A percentile compares a stretch with the other conserved stretches of the same genome.
Evolutionary conservation across 805 yeast species (phyloP).

Genomic region (Monosporozyma yasuniensis): DNA sequence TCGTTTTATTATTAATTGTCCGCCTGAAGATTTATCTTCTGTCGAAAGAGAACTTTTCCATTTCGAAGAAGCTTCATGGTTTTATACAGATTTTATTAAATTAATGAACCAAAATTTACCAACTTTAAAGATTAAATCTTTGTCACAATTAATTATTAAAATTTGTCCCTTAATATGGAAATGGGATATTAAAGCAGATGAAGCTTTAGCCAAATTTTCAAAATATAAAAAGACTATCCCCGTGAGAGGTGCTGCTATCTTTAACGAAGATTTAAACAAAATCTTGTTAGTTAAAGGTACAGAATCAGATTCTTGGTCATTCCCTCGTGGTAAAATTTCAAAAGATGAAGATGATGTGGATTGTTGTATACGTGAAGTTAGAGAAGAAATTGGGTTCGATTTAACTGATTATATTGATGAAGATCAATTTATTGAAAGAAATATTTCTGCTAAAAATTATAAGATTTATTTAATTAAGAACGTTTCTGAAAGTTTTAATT

Average conservation of each 20-base stretch:
- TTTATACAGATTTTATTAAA: conserved; percentile 76
- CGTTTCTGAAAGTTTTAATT: conserved; percentile 67
- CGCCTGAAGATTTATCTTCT: conserved; percentile 73
- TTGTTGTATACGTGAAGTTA: conserved; percentile 87
- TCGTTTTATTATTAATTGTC: conserved; percentile 84
- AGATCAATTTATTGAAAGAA: conserved; percentile 70
- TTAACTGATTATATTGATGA: conserved; percentile 58
- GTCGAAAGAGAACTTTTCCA: conserved; percentile 73
- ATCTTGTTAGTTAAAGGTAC: conserved; percentile 76
- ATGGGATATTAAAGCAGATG: conserved; percentile 70
- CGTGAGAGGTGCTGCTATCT: conserved; percentile 88
- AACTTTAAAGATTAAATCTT: conserved; percentile 61
- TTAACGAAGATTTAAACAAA: conserved; percentile 62
- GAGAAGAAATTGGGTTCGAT: conserved; percentile 91
- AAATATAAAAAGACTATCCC: conserved; percentile 86
- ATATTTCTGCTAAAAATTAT: conserved; percentile 74
- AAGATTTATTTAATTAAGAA: conserved; percentile 70
- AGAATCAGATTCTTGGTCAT: conserved; percentile 81
- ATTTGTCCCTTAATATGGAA: conserved; percentile 72
- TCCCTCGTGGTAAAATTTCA: conserved; percentile 94
- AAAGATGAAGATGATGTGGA: conserved; percentile 81
- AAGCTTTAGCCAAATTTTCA: conserved; percentile 70
- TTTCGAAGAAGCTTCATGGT: conserved; percentile 98
- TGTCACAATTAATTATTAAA: conserved; percentile 58
- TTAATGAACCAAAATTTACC: conserved; percentile 70